These are phyloP conservation scores for Fragaria iinumae DNA, from an alignment of 306 rosid genomes.

Conservation along the genomic window DNA sequence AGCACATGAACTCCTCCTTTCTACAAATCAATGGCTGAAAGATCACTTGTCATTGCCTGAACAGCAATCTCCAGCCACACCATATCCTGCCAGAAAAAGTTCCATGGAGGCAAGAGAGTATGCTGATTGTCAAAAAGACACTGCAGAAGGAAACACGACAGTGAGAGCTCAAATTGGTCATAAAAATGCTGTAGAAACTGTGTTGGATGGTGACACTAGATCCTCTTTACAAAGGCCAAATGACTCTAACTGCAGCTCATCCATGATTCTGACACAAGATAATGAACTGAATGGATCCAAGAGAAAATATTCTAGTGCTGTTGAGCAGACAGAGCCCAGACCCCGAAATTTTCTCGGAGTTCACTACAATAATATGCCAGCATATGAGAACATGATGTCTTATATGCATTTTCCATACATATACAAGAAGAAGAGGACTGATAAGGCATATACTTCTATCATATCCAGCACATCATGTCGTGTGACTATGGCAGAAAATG, in stretches of 20 bases:
- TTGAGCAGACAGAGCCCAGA: conserved; percentile 8
- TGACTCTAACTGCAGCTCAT: conserved; percentile 31
- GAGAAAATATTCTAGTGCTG: conserved; percentile 12
- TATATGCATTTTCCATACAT: conserved; percentile 22
- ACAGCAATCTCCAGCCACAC: conserved; percentile 23
- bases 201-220: conserved; percentile 17
- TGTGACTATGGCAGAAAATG: conserved; percentile 13
- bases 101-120: conserved; percentile 20
- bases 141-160: conserved; percentile 20
- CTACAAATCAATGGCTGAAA: conserved; percentile 27
- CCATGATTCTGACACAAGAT: conserved; percentile 24
- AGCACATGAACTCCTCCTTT: conserved; percentile 22
- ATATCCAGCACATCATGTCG: conserved; percentile 20
- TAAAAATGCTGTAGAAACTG: conserved; percentile 6
- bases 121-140: conserved; percentile 22
- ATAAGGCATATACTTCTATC: conserved; percentile 16
- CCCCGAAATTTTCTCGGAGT: conserved; percentile 13
- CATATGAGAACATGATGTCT: conserved; percentile 14
- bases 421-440: conserved; percentile 31
- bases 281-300: conserved; percentile 20
- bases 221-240: conserved; percentile 24
- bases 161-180: conserved; percentile 26
- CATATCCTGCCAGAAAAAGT: conserved; percentile 22
- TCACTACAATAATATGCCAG: conserved; percentile 14
- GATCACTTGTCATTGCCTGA: conserved; percentile 25